A percentile compares a stretch with the other conserved stretches of the same genome.
Conservation (phyloP, 768 basidiomycete genomes). For the Cystobasidium tubakii region DNA sequence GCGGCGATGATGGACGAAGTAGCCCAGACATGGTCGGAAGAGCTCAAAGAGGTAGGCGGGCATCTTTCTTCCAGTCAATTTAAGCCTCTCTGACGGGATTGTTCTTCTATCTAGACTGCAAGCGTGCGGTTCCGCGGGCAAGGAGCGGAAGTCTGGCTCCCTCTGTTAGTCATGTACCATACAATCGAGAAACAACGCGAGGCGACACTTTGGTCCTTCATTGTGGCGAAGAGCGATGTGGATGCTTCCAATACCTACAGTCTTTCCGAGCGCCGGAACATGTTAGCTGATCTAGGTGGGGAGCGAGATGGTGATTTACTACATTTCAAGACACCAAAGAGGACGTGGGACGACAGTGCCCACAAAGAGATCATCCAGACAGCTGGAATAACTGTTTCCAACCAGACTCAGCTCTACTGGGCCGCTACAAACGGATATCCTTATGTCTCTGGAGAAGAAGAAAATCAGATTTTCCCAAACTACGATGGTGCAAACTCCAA, state of each 20-base stretch:
- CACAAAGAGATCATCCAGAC: neutral
- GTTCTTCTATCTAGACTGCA: slow-evolving; percentile 30
- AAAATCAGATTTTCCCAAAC: neutral
- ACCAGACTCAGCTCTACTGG: slow-evolving; percentile 26
- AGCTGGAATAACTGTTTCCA: slow-evolving; percentile 38
- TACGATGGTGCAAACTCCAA: neutral
- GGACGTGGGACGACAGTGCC: slow-evolving; percentile 45
- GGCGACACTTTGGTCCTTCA: slow-evolving; percentile 16
- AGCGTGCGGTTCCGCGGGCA: slow-evolving; percentile 3
- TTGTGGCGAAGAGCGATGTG: slow-evolving; percentile 3
- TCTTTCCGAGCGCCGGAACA: neutral
- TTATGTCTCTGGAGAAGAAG: slow-evolving; percentile 42
- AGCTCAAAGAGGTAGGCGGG: slow-evolving; percentile 49
- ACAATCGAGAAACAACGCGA: slow-evolving; percentile 21
- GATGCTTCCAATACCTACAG: neutral
- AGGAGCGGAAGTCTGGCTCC: slow-evolving; percentile 14
- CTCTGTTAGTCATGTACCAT: slow-evolving; percentile 8
- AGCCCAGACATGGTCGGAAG: slow-evolving; percentile 47
- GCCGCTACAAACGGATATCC: slow-evolving; percentile 50
- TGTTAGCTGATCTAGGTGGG: slow-evolving; percentile 13
- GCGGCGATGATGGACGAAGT: slow-evolving; percentile 50
- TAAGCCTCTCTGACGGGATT: slow-evolving; percentile 39
- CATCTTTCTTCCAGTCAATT: too few species aligned
- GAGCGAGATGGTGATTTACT: slow-evolving; percentile 50
- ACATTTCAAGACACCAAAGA: slow-evolving; percentile 52